Conservation (phyloP, 768 basidiomycete species). For the Mycena crocata region DNA sequence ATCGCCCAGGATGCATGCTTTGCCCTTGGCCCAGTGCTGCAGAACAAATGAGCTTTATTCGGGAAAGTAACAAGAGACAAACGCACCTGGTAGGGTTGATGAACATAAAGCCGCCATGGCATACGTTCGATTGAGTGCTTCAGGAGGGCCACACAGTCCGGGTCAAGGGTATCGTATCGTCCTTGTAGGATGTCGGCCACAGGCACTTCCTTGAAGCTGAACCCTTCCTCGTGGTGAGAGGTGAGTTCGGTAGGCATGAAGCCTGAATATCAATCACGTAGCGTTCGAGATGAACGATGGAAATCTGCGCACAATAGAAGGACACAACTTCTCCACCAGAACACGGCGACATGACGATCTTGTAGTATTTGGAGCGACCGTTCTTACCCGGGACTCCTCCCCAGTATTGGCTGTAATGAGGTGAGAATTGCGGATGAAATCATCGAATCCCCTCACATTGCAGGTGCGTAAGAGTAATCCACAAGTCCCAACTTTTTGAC, state of each 20-base stretch:
- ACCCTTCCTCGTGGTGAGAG: slow-evolving; percentile 46
- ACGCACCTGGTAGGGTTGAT: slow-evolving; percentile 44
- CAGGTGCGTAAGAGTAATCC: slow-evolving; percentile 44
- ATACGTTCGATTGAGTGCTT: slow-evolving; percentile 46
- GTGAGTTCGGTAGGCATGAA: slow-evolving; percentile 50
- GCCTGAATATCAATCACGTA: slow-evolving; percentile 28
- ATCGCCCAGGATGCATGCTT: slow-evolving; percentile 44
- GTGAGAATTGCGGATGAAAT: not conserved
- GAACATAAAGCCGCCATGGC: slow-evolving; percentile 49
- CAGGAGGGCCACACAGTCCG: slow-evolving; percentile 42
- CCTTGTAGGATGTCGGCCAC: slow-evolving; percentile 44
- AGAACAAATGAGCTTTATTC: slow-evolving; percentile 2
- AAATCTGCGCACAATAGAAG: slow-evolving; percentile 40
- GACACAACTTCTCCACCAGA: slow-evolving; percentile 45
- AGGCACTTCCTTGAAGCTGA: slow-evolving; percentile 45
- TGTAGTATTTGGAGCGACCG: slow-evolving; percentile 47
- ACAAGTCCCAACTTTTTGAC: slow-evolving; percentile 44
- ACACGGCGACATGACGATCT: slow-evolving; percentile 49
- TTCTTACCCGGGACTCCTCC: slow-evolving; percentile 43
- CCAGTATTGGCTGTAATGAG: slow-evolving; percentile 44
- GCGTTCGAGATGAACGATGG: not conserved
- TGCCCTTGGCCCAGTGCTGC: slow-evolving; percentile 42
- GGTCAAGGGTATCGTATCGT: slow-evolving; percentile 45
- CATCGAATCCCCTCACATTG: slow-evolving; percentile 41
- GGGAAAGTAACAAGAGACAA: not conserved